A percentile compares a stretch with the other conserved stretches of the same genome.
These are phyloP conservation scores for Brettanomyces sp. DNA, from an alignment of 805 yeast genomes.

Conservation along the genomic window DNA sequence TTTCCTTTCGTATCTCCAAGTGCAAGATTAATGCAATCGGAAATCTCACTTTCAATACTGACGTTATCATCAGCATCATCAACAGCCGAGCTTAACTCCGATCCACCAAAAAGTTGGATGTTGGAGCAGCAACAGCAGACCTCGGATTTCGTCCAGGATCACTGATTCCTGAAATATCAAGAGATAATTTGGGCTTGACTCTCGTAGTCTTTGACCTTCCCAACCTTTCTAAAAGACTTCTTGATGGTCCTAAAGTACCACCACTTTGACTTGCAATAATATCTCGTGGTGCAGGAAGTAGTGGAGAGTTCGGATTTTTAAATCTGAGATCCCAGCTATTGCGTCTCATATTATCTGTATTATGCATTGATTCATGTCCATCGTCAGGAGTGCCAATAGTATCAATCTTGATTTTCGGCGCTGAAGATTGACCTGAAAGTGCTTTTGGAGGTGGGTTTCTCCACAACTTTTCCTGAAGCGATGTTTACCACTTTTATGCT, in stretches of 20 bases:
- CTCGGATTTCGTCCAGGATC: too few species aligned
- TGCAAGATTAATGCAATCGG: constrained; percentile 14
- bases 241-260: neutral
- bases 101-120: neutral
- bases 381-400: too few species aligned
- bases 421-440: too few species aligned
- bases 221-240: neutral
- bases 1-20: constrained; percentile 9
- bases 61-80: constrained; percentile 4
- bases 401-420: too few species aligned
- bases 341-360: too few species aligned
- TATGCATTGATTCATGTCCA: too few species aligned
- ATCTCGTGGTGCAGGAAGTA: neutral
- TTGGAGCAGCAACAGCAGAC: constrained; percentile 1
- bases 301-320: neutral
- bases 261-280: neutral
- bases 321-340: neutral
- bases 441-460: too few species aligned
- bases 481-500: too few species aligned
- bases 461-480: too few species aligned
- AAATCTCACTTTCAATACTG: constrained; percentile 10
- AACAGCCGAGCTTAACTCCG: neutral
- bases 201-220: neutral
- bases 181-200: constrained; percentile 1
- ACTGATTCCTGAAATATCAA: too few species aligned